Evolutionary conservation across 768 basidiomycete genomes (phyloP).

Genomic region (Lepiota subincarnata): DNA sequence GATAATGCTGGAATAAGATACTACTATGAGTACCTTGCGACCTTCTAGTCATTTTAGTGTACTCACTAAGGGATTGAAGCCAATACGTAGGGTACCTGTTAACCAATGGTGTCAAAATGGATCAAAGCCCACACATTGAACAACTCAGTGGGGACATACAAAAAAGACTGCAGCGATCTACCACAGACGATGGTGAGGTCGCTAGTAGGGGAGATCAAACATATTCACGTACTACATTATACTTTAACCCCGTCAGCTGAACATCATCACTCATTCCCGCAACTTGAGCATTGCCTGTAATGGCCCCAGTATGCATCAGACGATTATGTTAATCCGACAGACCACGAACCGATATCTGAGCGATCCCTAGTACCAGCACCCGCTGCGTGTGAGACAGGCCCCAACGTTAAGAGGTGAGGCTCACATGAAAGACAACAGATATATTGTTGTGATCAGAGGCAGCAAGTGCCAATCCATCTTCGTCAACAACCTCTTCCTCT

Average conservation of each 20-base stretch:
- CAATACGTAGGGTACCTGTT: conserved; percentile 29
- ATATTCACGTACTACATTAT: conserved; percentile 29
- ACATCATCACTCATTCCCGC: conserved; percentile 30
- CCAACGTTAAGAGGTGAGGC: conserved; percentile 14
- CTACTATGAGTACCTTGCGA: not conserved
- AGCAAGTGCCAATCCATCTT: conserved; percentile 43
- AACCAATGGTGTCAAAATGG: not conserved
- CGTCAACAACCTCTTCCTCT: conserved; percentile 27
- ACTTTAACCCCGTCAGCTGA: conserved; percentile 27
- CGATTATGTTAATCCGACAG: not conserved
- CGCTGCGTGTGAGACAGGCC: not conserved
- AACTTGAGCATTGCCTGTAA: conserved; percentile 26
- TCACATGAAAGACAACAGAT: conserved; percentile 44
- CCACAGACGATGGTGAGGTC: not conserved
- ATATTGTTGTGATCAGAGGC: conserved; percentile 40
- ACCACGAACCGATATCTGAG: conserved; percentile 26
- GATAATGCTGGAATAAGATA: conserved; percentile 24
- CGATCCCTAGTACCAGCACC: conserved; percentile 24
- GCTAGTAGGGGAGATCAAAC: not conserved
- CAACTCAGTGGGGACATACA: conserved; percentile 16
- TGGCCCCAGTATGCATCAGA: not conserved
- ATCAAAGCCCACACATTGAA: not conserved
- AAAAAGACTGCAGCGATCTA: conserved; percentile 34
- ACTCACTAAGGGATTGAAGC: conserved; percentile 31
- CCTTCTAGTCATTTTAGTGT: not conserved